Evolutionary conservation across 805 yeast genomes (phyloP).

Genomic region (Cyberlindnera japonica): DNA sequence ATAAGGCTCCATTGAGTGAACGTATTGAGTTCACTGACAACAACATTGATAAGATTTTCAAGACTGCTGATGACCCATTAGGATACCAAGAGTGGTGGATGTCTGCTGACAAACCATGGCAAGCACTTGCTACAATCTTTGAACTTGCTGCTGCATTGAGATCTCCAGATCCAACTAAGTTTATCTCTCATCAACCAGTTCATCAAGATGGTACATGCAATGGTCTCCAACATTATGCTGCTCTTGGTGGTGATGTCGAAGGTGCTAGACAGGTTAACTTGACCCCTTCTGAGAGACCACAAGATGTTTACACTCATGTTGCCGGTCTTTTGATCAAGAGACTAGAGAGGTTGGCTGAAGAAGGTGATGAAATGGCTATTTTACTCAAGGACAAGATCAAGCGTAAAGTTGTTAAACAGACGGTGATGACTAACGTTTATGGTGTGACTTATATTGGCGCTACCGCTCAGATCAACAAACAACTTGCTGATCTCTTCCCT

Average conservation of each 20-base stretch:
- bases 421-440: constrained; percentile 97
- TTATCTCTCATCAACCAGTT: constrained; percentile 67
- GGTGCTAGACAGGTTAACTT: constrained; percentile 81
- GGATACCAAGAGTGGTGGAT: constrained; percentile 62
- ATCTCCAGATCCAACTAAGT: constrained; percentile 61
- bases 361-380: constrained; percentile 51
- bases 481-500: constrained; percentile 57
- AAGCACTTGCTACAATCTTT: constrained; percentile 64
- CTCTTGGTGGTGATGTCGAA: constrained; percentile 78
- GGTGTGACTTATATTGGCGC: constrained; percentile 97
- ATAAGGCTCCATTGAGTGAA: constrained; percentile 64
- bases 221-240: constrained; percentile 84
- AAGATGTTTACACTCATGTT: constrained; percentile 72
- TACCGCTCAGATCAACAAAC: constrained; percentile 78
- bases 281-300: constrained; percentile 67
- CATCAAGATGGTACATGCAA: constrained; percentile 89
- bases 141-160: constrained; percentile 62
- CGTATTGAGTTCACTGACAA: constrained; percentile 58
- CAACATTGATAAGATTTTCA: constrained; percentile 49
- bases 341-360: constrained; percentile 49
- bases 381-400: constrained; percentile 52
- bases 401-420: constrained; percentile 90
- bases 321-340: constrained; percentile 57
- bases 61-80: constrained; percentile 62
- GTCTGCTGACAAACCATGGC: constrained; percentile 81